Evolutionary conservation across 2,329 filamentous ascomycete genomes (phyloP).

Genomic region (Cladophialophora chaetospira): DNA sequence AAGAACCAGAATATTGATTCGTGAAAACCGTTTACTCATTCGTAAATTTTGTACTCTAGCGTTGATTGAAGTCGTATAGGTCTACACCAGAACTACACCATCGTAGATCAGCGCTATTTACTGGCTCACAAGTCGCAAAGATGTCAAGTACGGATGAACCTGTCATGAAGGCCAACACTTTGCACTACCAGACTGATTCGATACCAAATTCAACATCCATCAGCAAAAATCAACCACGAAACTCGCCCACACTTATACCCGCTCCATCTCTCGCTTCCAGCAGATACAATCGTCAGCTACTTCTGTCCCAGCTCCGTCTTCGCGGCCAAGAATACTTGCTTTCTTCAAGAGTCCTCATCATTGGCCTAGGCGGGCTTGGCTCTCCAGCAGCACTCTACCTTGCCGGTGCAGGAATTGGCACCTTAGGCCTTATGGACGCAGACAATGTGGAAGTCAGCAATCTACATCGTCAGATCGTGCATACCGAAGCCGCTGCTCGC

Average conservation of each 20-base stretch:
- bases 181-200: too few relatives aligned
- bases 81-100: too few relatives aligned
- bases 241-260: conserved; percentile 13
- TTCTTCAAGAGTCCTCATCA: conserved; percentile 61
- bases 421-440: conserved; percentile 80
- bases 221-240: too few relatives aligned
- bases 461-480: conserved; percentile 86
- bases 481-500: conserved; percentile 64
- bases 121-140: too few relatives aligned
- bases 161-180: too few relatives aligned
- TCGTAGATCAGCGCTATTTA: too few relatives aligned
- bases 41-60: too few relatives aligned
- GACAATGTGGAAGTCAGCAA: conserved; percentile 89
- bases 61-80: too few relatives aligned
- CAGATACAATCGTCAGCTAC: conserved; percentile 34
- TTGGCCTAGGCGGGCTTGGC: conserved; percentile 86
- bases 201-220: too few relatives aligned
- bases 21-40: too few relatives aligned
- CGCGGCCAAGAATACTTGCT: conserved; percentile 28
- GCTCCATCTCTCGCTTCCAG: conserved; percentile 28
- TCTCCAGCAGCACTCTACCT: conserved; percentile 93
- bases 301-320: conserved; percentile 29
- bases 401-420: conserved; percentile 83
- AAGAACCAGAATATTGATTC: too few relatives aligned
- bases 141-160: too few relatives aligned